These are phyloP conservation scores for Aureococcus anophagefferens DNA, from an alignment of 108 stramenopile species.

Conservation along the genomic window DNA sequence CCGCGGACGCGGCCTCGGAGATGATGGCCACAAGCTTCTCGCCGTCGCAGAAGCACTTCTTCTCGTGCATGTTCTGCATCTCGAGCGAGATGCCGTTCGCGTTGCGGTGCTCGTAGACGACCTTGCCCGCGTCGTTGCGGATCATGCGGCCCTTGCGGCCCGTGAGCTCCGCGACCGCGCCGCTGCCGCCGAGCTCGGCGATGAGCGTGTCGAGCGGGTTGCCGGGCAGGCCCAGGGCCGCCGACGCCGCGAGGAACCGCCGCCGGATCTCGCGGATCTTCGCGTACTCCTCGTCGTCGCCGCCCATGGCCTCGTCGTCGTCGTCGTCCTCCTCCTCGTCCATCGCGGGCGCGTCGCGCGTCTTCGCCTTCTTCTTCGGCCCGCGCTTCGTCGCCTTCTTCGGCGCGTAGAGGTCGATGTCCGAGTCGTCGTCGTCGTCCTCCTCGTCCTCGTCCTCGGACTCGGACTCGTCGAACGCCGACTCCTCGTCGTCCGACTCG, in stretches of 20 bases:
- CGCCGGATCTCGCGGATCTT: slow-evolving; percentile 8
- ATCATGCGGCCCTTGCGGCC: slow-evolving; percentile 56
- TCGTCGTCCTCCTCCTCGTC: slow-evolving; percentile 9
- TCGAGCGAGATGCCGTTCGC: slow-evolving; percentile 31
- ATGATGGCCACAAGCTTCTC: slow-evolving; percentile 68
- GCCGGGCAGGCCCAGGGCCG: slow-evolving; percentile 43
- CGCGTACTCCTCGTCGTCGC: slow-evolving; percentile 13
- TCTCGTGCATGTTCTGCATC: slow-evolving; percentile 56
- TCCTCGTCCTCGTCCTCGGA: slow-evolving; percentile 14
- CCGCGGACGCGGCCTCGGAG: slow-evolving; percentile 68
- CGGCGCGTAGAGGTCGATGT: slow-evolving; percentile 1
- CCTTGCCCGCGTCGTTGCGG: slow-evolving; percentile 22
- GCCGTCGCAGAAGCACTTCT: slow-evolving; percentile 53
- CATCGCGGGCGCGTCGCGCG: slow-evolving; percentile 1
- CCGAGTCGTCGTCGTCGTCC: slow-evolving; percentile 3
- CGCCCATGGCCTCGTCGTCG: slow-evolving; percentile 13
- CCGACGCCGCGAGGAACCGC: slow-evolving; percentile 21
- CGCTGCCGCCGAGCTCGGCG: slow-evolving; percentile 54
- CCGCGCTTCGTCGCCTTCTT: slow-evolving; percentile 9
- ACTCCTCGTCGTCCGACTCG: slow-evolving; percentile 2
- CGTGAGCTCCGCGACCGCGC: slow-evolving; percentile 67
- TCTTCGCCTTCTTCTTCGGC: slow-evolving; percentile 9
- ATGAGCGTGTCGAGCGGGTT: slow-evolving; percentile 62
- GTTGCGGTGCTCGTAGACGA: slow-evolving; percentile 39
- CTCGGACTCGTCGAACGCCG: slow-evolving; percentile 7